Percentiles rank a stretch among this genome's conserved stretches.
Evolutionary conservation across 2,329 filamentous ascomycete genomes (phyloP).

Genomic region (Lecanosticta acicola): DNA sequence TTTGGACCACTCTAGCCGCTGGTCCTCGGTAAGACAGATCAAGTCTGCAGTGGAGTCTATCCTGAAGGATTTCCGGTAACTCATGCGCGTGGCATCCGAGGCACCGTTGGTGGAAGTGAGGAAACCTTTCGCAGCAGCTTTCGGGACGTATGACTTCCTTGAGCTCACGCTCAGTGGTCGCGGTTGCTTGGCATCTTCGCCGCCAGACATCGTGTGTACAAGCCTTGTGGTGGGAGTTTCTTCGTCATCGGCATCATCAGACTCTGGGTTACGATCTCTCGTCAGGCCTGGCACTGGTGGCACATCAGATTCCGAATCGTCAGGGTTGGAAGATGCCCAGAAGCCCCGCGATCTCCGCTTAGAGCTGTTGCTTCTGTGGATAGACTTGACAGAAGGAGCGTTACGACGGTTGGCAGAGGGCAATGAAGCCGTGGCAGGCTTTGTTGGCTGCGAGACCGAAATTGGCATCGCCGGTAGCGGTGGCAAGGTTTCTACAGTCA

Average conservation of each 20-base stretch:
- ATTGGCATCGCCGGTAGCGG: constrained; percentile 7
- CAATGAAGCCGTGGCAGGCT: constrained; percentile 13
- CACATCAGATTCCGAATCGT: constrained; percentile 19
- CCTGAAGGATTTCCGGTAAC: constrained; percentile 18
- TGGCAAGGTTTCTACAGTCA: constrained; percentile 12
- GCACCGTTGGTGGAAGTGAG: constrained; percentile 21
- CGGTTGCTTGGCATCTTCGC: constrained; percentile 5
- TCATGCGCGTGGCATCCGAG: constrained; percentile 14
- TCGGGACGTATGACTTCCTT: constrained; percentile 20
- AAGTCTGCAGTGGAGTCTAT: constrained; percentile 19
- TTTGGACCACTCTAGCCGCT: constrained; percentile 26
- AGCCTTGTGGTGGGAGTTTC: constrained; percentile 3
- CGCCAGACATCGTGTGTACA: constrained; percentile 2
- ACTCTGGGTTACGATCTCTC: constrained; percentile 12
- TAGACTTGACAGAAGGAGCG: constrained; percentile 11
- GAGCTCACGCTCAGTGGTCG: constrained; percentile 20
- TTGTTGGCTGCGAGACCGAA: constrained; percentile 1
- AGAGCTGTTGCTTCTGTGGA: constrained; percentile 1
- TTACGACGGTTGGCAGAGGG: constrained; percentile 13
- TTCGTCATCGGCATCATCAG: neutral
- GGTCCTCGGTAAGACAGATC: constrained; percentile 26
- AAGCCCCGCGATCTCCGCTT: constrained; percentile 13
- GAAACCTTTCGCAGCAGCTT: constrained; percentile 23
- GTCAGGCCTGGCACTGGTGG: constrained; percentile 20
- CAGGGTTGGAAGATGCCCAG: constrained; percentile 22